Conservation (phyloP, 805 yeast genomes). For the Saccharomycopsis sp. region DNA sequence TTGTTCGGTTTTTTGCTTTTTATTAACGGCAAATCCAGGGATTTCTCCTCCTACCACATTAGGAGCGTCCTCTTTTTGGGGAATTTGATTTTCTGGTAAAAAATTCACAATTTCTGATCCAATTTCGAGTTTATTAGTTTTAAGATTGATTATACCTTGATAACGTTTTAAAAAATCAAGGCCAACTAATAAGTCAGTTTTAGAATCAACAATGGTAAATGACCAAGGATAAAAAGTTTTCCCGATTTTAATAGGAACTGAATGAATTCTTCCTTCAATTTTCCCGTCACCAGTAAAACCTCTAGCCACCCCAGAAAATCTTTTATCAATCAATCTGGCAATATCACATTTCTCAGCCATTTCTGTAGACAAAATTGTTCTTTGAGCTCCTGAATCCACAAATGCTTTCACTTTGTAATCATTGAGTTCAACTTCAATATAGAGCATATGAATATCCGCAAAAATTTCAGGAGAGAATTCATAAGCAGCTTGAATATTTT, state of each 20-base stretch:
- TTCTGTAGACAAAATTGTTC: conserved; percentile 69
- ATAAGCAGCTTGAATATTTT: conserved; percentile 66
- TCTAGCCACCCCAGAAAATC: conserved; percentile 72
- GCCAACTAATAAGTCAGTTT: conserved; percentile 72
- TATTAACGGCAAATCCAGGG: conserved; percentile 2
- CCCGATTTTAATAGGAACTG: conserved; percentile 77
- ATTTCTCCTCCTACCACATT: conserved; percentile 28
- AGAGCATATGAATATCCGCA: conserved; percentile 74
- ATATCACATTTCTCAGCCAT: conserved; percentile 69
- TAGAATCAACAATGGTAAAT: conserved; percentile 62
- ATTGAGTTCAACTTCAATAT: conserved; percentile 67
- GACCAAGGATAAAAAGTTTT: conserved; percentile 52
- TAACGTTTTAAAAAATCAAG: conserved; percentile 86
- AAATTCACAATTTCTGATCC: conserved; percentile 69
- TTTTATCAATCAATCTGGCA: conserved; percentile 60
- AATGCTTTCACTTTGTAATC: conserved; percentile 80
- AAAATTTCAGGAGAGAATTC: conserved; percentile 89
- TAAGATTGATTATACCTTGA: conserved; percentile 71
- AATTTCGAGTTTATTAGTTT: conserved; percentile 50
- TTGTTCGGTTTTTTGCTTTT: conserved; percentile 5
- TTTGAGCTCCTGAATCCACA: conserved; percentile 94
- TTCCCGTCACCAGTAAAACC: conserved; percentile 86
- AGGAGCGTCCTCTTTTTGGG: conserved; percentile 26
- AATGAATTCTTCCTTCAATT: conserved; percentile 78
- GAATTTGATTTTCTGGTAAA: conserved; percentile 61